Evolutionary conservation across 805 yeast genomes (phyloP).

Genomic region (Candida ipomoeae): DNA sequence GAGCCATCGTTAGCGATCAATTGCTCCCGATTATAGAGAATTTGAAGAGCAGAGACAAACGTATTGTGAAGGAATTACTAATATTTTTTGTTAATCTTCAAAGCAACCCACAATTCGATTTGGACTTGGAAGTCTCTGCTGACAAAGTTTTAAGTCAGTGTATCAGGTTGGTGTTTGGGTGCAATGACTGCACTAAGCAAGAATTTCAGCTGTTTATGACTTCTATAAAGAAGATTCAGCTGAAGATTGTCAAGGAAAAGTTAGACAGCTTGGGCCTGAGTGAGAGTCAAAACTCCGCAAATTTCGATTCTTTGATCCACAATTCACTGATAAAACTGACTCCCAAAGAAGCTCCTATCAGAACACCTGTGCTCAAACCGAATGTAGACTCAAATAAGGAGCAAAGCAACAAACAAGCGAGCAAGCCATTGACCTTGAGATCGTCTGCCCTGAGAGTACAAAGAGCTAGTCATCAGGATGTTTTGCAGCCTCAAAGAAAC

Average conservation of each 20-base stretch:
- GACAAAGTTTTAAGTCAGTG: conserved; percentile 15
- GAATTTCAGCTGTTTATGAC: conserved; percentile 32
- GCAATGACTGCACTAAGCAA: conserved; percentile 31
- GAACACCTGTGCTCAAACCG: conserved; percentile 19
- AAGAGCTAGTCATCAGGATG: background rate
- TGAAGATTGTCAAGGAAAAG: conserved; percentile 6
- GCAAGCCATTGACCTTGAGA: conserved; percentile 9
- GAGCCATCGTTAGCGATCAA: conserved; percentile 67
- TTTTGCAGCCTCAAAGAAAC: background rate
- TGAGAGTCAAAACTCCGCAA: background rate
- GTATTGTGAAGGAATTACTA: conserved; percentile 51
- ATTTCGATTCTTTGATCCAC: conserved; percentile 30
- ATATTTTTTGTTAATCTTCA: conserved; percentile 50
- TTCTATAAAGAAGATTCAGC: conserved; percentile 8
- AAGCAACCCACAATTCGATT: conserved; percentile 29
- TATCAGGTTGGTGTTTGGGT: conserved; percentile 32
- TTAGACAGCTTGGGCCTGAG: conserved; percentile 7
- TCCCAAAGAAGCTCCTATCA: conserved; percentile 20
- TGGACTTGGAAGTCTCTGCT: conserved; percentile 14
- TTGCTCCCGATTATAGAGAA: conserved; percentile 73
- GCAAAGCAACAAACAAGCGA: background rate
- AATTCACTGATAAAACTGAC: conserved; percentile 25
- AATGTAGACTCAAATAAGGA: background rate
- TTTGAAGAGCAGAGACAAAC: conserved; percentile 72
- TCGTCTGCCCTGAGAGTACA: conserved; percentile 3